Conservation (phyloP, 495 filamentous ascomycete species). For the Venustampulla echinocandica region DNA sequence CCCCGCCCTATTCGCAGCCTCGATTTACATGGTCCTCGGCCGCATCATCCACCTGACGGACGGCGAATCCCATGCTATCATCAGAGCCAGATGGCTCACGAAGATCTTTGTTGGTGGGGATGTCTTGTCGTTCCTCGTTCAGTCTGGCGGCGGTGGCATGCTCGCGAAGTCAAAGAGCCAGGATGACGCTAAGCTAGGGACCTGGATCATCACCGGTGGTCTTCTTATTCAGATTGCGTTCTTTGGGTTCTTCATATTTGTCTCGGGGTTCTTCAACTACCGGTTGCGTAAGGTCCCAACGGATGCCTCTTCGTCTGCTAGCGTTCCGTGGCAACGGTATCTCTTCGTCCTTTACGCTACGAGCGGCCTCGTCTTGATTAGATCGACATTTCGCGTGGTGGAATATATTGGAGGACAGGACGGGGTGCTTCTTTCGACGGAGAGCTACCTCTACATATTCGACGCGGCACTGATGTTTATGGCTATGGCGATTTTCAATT, state of each 20-base stretch:
- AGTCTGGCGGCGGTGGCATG: constrained; percentile 29
- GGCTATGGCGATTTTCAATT: constrained; percentile 35
- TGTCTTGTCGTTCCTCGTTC: constrained; percentile 34
- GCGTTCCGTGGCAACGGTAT: constrained; percentile 18
- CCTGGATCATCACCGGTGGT: constrained; percentile 36
- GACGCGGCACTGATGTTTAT: constrained; percentile 48
- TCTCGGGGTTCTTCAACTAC: constrained; percentile 30
- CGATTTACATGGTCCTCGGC: constrained; percentile 46
- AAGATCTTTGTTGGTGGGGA: constrained; percentile 38
- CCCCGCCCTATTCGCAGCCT: constrained; percentile 44
- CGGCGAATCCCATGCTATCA: constrained; percentile 30
- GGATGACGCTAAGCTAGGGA: constrained; percentile 26
- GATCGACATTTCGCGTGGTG: constrained; percentile 46
- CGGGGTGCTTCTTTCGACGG: constrained; percentile 25
- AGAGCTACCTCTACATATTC: constrained; percentile 23
- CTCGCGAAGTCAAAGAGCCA: constrained; percentile 28
- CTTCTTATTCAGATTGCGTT: constrained; percentile 40
- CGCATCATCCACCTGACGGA: constrained; percentile 38
- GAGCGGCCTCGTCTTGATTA: constrained; percentile 46
- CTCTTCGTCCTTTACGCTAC: constrained; percentile 38
- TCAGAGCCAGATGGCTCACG: constrained; percentile 32
- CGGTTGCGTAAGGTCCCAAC: constrained; percentile 19
- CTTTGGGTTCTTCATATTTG: constrained; percentile 42
- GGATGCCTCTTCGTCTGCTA: constrained; percentile 3
- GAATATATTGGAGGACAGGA: constrained; percentile 48